phyloP scores from a whole-genome alignment of 208 protist genomes.

The Crithidia expoeki region DNA sequence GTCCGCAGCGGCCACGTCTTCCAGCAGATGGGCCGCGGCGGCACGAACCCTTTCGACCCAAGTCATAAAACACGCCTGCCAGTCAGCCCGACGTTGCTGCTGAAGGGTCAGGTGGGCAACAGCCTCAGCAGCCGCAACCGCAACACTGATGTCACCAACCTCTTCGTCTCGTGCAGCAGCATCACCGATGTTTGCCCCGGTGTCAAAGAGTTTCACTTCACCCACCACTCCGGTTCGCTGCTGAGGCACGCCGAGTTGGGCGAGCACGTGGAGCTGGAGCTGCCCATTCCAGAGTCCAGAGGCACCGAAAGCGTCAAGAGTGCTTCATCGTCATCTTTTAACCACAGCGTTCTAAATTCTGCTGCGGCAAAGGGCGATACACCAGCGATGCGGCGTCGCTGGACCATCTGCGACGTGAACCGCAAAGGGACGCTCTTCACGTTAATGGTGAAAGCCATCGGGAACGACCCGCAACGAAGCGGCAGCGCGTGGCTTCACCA shows the following conservation, averaged over 20 bases:
- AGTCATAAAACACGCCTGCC: slow-evolving; percentile 14
- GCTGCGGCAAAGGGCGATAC: slow-evolving; percentile 17
- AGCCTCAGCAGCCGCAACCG: background rate
- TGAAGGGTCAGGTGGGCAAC: background rate
- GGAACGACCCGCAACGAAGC: slow-evolving; percentile 30
- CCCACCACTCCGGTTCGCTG: slow-evolving; percentile 28
- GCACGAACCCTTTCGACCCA: slow-evolving; percentile 19
- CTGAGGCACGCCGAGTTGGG: slow-evolving; percentile 47
- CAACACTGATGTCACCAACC: slow-evolving; percentile 1
- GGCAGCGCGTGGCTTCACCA: slow-evolving; percentile 73
- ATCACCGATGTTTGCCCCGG: slow-evolving; percentile 49
- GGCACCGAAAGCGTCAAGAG: too few relatives aligned
- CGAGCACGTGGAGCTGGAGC: slow-evolving; percentile 70
- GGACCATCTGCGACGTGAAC: slow-evolving; percentile 66
- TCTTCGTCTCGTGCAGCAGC: slow-evolving; percentile 38
- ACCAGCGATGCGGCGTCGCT: slow-evolving; percentile 51
- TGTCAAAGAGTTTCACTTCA: slow-evolving; percentile 65
- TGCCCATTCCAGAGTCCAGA: slow-evolving; percentile 41
- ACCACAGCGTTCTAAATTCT: slow-evolving; percentile 13
- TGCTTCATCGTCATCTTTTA: background rate
- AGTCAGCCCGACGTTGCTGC: slow-evolving; percentile 15
- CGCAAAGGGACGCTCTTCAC: slow-evolving; percentile 52
- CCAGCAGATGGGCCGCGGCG: slow-evolving; percentile 23
- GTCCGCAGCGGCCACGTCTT: slow-evolving; percentile 72
- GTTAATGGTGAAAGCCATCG: slow-evolving; percentile 62